Conservation (phyloP, 2,329 filamentous ascomycete genomes). For the Leptographium galeiforme region DNA sequence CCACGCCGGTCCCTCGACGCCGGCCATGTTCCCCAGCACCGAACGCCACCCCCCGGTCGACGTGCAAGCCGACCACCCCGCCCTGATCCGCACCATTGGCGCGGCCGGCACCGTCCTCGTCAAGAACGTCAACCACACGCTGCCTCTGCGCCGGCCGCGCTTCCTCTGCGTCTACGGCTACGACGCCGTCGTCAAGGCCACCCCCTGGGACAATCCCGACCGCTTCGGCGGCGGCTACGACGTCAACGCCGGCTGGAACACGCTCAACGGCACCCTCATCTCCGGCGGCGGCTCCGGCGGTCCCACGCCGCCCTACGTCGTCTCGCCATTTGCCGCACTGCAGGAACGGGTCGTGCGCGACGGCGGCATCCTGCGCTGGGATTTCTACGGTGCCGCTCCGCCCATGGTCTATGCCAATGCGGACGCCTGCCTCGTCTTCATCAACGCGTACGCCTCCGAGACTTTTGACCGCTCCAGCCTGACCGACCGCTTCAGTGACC, state of each 20-base stretch:
- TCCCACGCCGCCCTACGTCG: slow-evolving; percentile 31
- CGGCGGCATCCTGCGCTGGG: slow-evolving; percentile 44
- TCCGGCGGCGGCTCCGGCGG: slow-evolving; percentile 38
- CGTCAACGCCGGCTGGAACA: slow-evolving; percentile 36
- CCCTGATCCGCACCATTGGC: slow-evolving; percentile 36
- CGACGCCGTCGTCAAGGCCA: slow-evolving; percentile 40
- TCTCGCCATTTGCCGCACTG: slow-evolving; percentile 42
- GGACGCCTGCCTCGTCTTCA: slow-evolving; percentile 52
- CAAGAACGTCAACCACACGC: slow-evolving; percentile 49
- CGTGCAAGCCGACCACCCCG: slow-evolving; percentile 35
- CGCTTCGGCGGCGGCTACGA: slow-evolving; percentile 21
- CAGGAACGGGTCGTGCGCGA: slow-evolving; percentile 33
- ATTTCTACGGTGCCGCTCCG: slow-evolving; percentile 31
- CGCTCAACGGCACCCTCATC: slow-evolving; percentile 36
- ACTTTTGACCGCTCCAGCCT: slow-evolving; percentile 55
- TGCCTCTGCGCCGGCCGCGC: slow-evolving; percentile 30
- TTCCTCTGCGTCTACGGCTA: slow-evolving; percentile 48
- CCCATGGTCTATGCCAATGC: slow-evolving; percentile 28
- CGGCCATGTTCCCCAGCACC: slow-evolving; percentile 27
- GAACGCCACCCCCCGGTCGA: slow-evolving; percentile 53
- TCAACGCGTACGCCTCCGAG: slow-evolving; percentile 64
- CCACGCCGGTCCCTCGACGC: slow-evolving; percentile 25
- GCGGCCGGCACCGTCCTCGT: slow-evolving; percentile 43
- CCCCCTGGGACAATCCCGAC: slow-evolving; percentile 34
- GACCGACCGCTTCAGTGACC: slow-evolving; percentile 54